Evolutionary conservation across 345 rosid species (phyloP).

Genomic region (Syzygium grande): DNA sequence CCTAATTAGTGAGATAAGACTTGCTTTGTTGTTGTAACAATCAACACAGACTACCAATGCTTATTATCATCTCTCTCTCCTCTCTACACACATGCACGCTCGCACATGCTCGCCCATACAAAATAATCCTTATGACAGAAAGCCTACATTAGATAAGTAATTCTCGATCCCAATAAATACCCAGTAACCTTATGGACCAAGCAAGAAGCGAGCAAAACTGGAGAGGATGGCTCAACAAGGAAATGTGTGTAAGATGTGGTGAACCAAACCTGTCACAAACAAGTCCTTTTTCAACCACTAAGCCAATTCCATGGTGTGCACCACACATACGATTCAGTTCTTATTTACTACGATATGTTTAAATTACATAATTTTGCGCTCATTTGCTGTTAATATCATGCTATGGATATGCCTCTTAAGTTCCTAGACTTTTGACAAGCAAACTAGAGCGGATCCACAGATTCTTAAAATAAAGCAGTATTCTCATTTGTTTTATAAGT

Average conservation of each 20-base stretch:
- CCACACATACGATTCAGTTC: not conserved
- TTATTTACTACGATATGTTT: not conserved
- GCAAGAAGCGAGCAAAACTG: not conserved
- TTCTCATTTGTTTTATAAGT: not conserved
- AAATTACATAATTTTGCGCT: not conserved
- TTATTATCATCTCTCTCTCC: not conserved
- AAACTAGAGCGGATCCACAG: not conserved
- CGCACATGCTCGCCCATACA: not conserved
- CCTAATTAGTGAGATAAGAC: not conserved
- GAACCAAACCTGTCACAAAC: not conserved
- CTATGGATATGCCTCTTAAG: not conserved
- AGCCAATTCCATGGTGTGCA: not conserved
- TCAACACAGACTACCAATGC: not conserved
- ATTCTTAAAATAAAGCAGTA: not conserved
- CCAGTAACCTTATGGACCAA: not conserved
- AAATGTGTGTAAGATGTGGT: not conserved
- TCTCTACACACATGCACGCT: not conserved
- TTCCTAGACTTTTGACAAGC: not conserved
- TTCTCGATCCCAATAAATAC: not conserved
- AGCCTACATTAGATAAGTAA: not conserved
- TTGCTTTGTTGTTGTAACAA: not conserved
- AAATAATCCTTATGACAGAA: not conserved
- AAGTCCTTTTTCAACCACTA: not conserved
- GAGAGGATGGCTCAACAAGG: not conserved
- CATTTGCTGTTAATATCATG: not conserved